These are phyloP conservation scores for Colletotrichum sp. DNA, from an alignment of 2,329 filamentous ascomycete species.

Conservation along the genomic window DNA sequence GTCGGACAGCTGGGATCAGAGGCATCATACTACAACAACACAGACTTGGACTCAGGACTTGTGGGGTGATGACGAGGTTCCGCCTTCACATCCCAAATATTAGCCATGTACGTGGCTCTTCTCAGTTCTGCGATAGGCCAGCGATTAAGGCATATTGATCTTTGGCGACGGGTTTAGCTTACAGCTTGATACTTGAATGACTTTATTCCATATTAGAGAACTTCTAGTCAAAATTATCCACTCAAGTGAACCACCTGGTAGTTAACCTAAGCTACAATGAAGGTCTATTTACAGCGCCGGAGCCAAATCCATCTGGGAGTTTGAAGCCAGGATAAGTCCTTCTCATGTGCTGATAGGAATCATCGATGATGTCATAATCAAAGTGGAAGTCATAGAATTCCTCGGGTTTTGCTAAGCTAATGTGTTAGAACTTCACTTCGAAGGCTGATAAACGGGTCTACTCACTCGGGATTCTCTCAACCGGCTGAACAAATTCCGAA, in stretches of 20 bases:
- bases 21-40: neutral
- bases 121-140: neutral
- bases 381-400: constrained; percentile 17
- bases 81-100: neutral
- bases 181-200: neutral
- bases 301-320: neutral
- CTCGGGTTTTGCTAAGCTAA: neutral
- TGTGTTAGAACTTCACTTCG: neutral
- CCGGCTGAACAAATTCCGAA: constrained; percentile 28
- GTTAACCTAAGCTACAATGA: neutral
- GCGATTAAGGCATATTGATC: neutral
- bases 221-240: neutral
- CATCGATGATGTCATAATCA: constrained; percentile 7
- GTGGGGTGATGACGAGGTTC: neutral
- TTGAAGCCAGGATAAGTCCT: neutral
- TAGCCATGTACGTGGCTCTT: neutral
- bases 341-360: neutral
- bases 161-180: neutral
- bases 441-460: fast-evolving
- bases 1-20: neutral
- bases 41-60: neutral
- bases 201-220: neutral
- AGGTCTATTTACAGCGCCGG: fast-evolving
- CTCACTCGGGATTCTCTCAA: constrained; percentile 36
- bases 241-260: neutral